phyloP scores from a whole-genome alignment of 148 eudicot species.

The Chenopodium quinoa region DNA sequence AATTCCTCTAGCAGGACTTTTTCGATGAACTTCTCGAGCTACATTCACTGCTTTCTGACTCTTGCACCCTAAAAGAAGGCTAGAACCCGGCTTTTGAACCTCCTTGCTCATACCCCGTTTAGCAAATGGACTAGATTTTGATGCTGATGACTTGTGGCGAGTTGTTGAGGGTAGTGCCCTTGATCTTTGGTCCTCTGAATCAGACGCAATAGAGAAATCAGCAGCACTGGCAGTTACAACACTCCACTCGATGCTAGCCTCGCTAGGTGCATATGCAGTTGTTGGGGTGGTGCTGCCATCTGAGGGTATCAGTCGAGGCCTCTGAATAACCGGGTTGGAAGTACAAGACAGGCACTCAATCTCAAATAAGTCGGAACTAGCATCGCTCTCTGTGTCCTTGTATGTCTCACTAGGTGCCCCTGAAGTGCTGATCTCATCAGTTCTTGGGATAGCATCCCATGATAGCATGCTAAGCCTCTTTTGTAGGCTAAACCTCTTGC shows the following conservation, averaged over 20 bases:
- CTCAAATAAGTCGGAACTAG: slow-evolving; percentile 71
- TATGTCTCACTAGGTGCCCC: slow-evolving; percentile 19
- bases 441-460: slow-evolving; percentile 44
- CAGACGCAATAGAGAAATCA: slow-evolving; percentile 50
- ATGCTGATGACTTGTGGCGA: slow-evolving; percentile 5
- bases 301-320: slow-evolving; percentile 23
- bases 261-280: slow-evolving; percentile 68
- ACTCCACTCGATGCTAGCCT: slow-evolving; percentile 87
- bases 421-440: slow-evolving; percentile 13
- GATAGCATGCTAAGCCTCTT: slow-evolving; percentile 37
- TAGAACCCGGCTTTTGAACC: slow-evolving; percentile 27
- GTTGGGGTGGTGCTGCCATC: slow-evolving; percentile 33
- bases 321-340: slow-evolving; percentile 32
- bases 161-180: slow-evolving; percentile 4
- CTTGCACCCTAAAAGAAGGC: slow-evolving; percentile 58
- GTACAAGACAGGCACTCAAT: slow-evolving; percentile 50
- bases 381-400: slow-evolving; percentile 48
- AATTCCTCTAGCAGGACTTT: slow-evolving; percentile 11
- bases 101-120: slow-evolving; percentile 13
- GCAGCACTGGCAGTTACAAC: slow-evolving; percentile 78
- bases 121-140: slow-evolving; percentile 3
- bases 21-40: slow-evolving; percentile 42
- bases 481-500: slow-evolving; percentile 31
- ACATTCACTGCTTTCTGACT: slow-evolving; percentile 69
- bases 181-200: slow-evolving; percentile 42